Conservation (phyloP, 768 basidiomycete species). For the Suillus weaverae region DNA sequence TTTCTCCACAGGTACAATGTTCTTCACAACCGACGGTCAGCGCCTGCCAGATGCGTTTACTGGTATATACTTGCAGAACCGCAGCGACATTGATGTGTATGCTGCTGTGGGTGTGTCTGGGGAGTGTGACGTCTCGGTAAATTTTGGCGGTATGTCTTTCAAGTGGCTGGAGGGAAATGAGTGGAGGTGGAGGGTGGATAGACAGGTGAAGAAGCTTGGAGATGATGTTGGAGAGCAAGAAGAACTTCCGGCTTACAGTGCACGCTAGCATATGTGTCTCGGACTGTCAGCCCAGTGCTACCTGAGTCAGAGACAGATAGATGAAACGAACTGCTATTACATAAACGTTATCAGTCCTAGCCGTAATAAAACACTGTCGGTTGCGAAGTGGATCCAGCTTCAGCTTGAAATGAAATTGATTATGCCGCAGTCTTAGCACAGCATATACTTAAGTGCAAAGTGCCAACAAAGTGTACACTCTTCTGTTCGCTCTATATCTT, state of each 20-base stretch:
- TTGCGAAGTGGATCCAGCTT: neutral
- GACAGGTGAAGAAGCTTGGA: conserved; percentile 52
- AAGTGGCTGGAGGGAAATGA: conserved; percentile 65
- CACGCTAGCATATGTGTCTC: neutral
- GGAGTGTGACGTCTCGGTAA: conserved; percentile 37
- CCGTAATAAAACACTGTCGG: neutral
- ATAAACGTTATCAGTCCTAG: neutral
- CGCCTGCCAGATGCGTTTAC: conserved; percentile 57
- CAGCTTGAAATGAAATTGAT: neutral
- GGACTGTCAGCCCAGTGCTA: neutral
- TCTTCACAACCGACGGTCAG: conserved; percentile 65
- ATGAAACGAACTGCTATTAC: neutral
- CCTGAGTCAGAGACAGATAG: neutral
- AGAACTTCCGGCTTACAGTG: conserved; percentile 40
- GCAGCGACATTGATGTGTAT: conserved; percentile 54
- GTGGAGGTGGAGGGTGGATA: conserved; percentile 64
- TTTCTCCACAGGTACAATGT: conserved; percentile 46
- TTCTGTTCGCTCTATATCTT: neutral
- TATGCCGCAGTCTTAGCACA: neutral
- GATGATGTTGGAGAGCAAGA: conserved; percentile 37
- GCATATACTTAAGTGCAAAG: neutral
- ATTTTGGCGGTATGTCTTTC: conserved; percentile 64
- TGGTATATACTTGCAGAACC: conserved; percentile 55
- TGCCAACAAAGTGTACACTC: neutral
- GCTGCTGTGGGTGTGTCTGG: conserved; percentile 64